Percentiles rank a stretch among this genome's conserved stretches.
Conservation (phyloP, 2,329 filamentous ascomycete genomes). For the Lomentospora prolificans region DNA sequence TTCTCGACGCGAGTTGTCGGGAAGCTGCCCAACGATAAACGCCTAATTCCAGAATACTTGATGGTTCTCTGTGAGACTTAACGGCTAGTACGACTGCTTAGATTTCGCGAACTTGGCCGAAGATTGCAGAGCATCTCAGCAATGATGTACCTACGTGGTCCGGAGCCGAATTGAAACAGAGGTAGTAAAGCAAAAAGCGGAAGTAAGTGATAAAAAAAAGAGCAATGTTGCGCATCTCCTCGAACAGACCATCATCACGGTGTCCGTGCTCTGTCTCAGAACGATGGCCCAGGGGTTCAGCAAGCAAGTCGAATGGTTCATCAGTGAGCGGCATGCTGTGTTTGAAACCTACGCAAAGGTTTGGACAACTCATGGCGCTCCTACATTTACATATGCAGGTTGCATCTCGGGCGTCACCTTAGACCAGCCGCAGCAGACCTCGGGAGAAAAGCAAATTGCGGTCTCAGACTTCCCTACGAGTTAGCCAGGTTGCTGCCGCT, state of each 20-base stretch:
- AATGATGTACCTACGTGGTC: no score
- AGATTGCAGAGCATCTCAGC: no score
- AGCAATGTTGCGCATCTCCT: neutral
- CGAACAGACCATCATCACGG: neutral
- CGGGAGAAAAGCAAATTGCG: neutral
- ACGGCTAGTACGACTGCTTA: no score
- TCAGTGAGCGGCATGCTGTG: neutral
- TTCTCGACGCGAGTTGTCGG: no score
- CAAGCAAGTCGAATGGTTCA: neutral
- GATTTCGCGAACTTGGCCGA: no score
- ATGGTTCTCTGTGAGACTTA: no score
- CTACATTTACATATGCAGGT: slow-evolving; percentile 1
- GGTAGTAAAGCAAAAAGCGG: neutral
- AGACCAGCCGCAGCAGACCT: neutral
- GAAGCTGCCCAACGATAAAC: no score
- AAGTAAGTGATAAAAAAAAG: neutral
- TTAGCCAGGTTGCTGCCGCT: no score
- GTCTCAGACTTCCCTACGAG: no score
- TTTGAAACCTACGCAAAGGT: neutral
- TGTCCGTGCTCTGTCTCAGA: neutral
- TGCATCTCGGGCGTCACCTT: neutral
- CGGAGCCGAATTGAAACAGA: no score
- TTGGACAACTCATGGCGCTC: slow-evolving; percentile 1
- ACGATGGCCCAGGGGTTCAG: neutral
- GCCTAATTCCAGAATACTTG: no score